phyloP scores from a whole-genome alignment of 2,329 filamentous ascomycete species.

The Xylaria sp. region DNA sequence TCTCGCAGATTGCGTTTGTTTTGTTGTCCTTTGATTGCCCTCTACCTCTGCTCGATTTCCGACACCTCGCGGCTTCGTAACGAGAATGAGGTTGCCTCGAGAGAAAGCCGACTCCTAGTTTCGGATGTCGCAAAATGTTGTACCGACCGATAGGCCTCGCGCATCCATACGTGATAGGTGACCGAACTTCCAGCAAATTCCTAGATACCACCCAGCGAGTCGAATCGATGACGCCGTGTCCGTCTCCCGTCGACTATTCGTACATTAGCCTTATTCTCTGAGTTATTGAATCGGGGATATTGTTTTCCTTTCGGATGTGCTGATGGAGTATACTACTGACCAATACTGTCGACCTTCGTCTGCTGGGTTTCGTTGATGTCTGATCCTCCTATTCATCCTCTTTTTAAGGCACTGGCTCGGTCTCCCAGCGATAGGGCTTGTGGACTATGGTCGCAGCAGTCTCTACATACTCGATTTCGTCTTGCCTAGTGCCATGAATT shows the following conservation, averaged over 20 bases:
- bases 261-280: constrained; percentile 7
- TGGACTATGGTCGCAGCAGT: not conserved
- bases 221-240: constrained; percentile 9
- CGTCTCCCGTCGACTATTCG: constrained; percentile 4
- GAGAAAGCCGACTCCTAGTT: not conserved
- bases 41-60: constrained; percentile 11
- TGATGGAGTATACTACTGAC: constrained; percentile 19
- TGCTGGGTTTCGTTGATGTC: constrained; percentile 7
- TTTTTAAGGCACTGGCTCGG: not conserved
- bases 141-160: constrained; percentile 9
- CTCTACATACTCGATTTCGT: constrained; percentile 6
- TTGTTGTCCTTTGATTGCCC: constrained; percentile 6
- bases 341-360: constrained; percentile 11
- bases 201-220: constrained; percentile 17
- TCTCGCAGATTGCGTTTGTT: not conserved
- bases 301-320: not conserved
- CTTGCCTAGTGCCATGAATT: constrained; percentile 18
- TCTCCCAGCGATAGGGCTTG: not conserved
- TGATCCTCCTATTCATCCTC: constrained; percentile 13
- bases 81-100: constrained; percentile 5
- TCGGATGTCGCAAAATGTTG: not conserved
- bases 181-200: constrained; percentile 9
- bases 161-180: constrained; percentile 12
- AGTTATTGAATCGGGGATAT: not conserved
- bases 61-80: constrained; percentile 3